phyloP scores from a whole-genome alignment of 352 stramenopile genomes.

The Globisporangium ultimum region DNA sequence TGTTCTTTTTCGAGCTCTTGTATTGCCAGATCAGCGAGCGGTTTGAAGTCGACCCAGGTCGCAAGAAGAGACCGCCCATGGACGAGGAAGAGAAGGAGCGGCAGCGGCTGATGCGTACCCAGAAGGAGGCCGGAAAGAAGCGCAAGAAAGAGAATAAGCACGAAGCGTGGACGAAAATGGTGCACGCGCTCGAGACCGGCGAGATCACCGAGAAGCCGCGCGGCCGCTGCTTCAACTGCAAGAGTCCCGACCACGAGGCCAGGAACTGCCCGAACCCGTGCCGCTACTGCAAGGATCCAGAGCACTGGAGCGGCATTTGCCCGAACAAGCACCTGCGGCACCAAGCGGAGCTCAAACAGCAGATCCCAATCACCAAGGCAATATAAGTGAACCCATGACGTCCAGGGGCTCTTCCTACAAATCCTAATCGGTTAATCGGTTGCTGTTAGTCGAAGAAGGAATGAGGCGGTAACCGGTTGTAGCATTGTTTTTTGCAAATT shows the following conservation, averaged over 20 bases:
- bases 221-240: constrained; percentile 84
- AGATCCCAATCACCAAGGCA: constrained; percentile 61
- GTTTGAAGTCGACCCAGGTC: constrained; percentile 53
- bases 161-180: constrained; percentile 49
- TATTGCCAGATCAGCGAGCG: constrained; percentile 59
- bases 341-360: constrained; percentile 40
- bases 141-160: constrained; percentile 44
- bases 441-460: too few relatives aligned
- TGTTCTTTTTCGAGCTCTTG: constrained; percentile 85
- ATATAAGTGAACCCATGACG: constrained; percentile 21
- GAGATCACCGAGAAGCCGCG: constrained; percentile 46
- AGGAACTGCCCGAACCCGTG: constrained; percentile 72
- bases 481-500: neutral
- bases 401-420: neutral
- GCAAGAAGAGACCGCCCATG: constrained; percentile 70
- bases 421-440: neutral
- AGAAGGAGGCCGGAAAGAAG: constrained; percentile 66
- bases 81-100: constrained; percentile 77
- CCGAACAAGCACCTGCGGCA: constrained; percentile 57
- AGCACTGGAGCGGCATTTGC: constrained; percentile 76
- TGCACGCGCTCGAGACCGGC: constrained; percentile 39
- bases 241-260: constrained; percentile 72
- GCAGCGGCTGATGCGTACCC: constrained; percentile 61
- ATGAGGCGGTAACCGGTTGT: neutral
- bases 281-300: constrained; percentile 72